A percentile compares a stretch with the other conserved stretches of the same genome.
Conservation (phyloP, 345 rosid species). For the Moricandia arvensis region DNA sequence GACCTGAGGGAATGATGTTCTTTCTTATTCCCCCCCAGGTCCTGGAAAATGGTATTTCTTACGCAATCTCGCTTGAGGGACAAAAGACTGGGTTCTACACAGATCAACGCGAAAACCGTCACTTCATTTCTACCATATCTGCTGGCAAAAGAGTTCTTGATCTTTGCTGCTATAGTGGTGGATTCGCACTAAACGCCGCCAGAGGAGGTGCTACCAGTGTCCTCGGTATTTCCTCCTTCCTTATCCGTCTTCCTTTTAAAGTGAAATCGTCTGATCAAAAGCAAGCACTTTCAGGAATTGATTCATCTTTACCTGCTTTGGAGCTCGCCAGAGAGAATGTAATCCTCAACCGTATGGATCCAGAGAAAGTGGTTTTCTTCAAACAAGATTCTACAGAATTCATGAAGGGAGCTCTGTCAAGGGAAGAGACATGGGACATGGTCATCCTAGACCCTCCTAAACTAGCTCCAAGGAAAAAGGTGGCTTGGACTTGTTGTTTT, state of each 20-base stretch:
- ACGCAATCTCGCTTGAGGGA: constrained; percentile 65
- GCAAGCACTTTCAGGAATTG: constrained; percentile 61
- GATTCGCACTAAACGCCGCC: constrained; percentile 76
- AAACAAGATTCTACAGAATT: constrained; percentile 72
- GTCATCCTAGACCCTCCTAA: constrained; percentile 92
- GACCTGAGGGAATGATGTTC: background rate
- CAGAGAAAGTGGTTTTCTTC: constrained; percentile 53
- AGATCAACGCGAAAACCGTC: constrained; percentile 78
- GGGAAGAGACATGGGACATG: constrained; percentile 81
- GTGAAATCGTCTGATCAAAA: background rate
- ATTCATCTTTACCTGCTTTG: constrained; percentile 82
- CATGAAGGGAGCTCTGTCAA: constrained; percentile 74
- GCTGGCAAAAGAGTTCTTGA: constrained; percentile 74
- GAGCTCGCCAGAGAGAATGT: constrained; percentile 86
- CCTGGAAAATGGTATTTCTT: constrained; percentile 71
- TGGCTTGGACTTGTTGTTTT: constrained; percentile 9
- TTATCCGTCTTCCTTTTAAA: background rate
- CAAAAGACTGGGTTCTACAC: constrained; percentile 95
- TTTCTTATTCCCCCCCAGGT: constrained; percentile 46
- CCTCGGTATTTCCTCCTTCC: constrained; percentile 41
- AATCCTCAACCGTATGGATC: constrained; percentile 68
- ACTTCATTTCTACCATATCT: constrained; percentile 67
- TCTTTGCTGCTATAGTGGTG: constrained; percentile 89
- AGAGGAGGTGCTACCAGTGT: constrained; percentile 69
- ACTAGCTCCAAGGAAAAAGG: constrained; percentile 79